phyloP scores from a whole-genome alignment of 331 rosid genomes.

The Telfairia occidentalis region DNA sequence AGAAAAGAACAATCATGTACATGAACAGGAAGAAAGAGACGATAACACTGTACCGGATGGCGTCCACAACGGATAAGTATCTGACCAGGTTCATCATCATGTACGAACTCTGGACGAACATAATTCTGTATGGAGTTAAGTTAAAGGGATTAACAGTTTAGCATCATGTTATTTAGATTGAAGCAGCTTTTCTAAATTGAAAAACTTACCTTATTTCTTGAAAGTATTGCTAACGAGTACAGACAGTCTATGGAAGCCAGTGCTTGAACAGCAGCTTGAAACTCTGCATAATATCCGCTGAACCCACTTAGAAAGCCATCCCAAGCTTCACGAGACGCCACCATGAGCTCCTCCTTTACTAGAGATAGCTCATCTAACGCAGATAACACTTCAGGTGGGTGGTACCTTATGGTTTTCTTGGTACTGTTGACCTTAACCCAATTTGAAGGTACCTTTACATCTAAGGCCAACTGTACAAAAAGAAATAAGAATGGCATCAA shows the following conservation, averaged over 20 bases:
- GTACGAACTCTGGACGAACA: conserved; percentile 56
- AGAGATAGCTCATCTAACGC: conserved; percentile 61
- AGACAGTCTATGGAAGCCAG: conserved; percentile 85
- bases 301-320: conserved; percentile 61
- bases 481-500: conserved; percentile 5
- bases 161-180: neutral
- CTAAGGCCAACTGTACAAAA: conserved; percentile 51
- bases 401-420: conserved; percentile 78
- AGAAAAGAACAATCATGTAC: neutral
- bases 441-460: conserved; percentile 67
- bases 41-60: conserved; percentile 60
- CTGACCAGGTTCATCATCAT: conserved; percentile 63
- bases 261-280: conserved; percentile 81
- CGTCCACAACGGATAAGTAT: conserved; percentile 65
- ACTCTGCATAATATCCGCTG: conserved; percentile 55
- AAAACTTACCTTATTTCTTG: conserved; percentile 60
- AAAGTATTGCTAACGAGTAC: conserved; percentile 79
- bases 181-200: conserved; percentile 10
- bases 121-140: conserved; percentile 45
- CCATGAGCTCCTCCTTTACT: conserved; percentile 62
- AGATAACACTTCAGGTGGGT: conserved; percentile 77
- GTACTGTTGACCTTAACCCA: conserved; percentile 87
- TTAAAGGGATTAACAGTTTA: conserved; percentile 3
- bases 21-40: neutral
- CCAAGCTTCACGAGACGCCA: conserved; percentile 76